Base-by-base conservation (phyloP, 345 rosid species). In the Boechera divaricarpa region DNA sequence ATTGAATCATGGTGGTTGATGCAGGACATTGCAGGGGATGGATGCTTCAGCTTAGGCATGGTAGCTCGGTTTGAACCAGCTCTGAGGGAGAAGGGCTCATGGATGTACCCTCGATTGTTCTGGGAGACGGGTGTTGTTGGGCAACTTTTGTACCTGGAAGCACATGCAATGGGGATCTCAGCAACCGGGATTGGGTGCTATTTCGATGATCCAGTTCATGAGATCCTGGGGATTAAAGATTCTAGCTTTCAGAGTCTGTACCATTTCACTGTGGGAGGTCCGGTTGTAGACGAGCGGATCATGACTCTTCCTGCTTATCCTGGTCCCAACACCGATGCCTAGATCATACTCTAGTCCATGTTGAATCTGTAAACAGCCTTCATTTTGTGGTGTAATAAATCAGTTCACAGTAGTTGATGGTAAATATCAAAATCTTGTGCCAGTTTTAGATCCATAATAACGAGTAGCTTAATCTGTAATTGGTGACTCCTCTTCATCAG, bases 111-210 rank as follows among this genome's bases (percentile, higher is more conserved):
- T 48, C 80, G 95, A 56, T 71, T 93, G 65, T 93, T 89, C 61
- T 91, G 98, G 98, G 98, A 93, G 80, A 91, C 97, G 35, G 97
- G 98, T 81, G 85, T 88, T 73, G 80, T 93, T 79, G 98, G 98
- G 15, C 98, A 93, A 75, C 88, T 93, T 35, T 75, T 93, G 80
- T 91, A 93, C 80, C 86, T 93, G 4, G 98, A 93, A 86, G 88
- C 98, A 15, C 98, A 93, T 77, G 98, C 98, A 5, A 58, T 91
- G 80, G 98, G 93, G 67, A 81, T 93, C 42, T 93, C 98, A 67
- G 97, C 98, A 8, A 93, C 97, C 4, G 98, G 98, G 69, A 93
- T 91, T 0, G 97, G 98, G 55, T 91, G 98, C 84, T 93, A 83
- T 82, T 93, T 93, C 6, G 98, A 93, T 81, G 97, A 93, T 82